Conservation (phyloP, 2,329 filamentous ascomycete species). For the Pseudopithomyces maydicus region DNA sequence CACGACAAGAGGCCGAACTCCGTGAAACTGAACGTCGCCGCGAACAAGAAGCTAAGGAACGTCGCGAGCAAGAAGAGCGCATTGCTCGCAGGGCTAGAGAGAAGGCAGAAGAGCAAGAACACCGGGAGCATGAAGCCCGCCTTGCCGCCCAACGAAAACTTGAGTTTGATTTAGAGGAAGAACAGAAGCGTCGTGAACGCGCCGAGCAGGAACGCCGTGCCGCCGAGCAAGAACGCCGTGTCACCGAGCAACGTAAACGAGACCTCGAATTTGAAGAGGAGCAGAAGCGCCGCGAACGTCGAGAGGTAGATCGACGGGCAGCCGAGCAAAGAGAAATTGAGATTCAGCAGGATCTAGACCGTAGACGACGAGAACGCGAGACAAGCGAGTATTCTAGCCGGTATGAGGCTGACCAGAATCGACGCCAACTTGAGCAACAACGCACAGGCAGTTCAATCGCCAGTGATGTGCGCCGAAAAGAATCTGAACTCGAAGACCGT, state of each 20-base stretch:
- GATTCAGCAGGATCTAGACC: constrained; percentile 31
- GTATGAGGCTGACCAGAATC: constrained; percentile 29
- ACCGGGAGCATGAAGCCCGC: constrained; percentile 21
- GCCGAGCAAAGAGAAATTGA: constrained; percentile 31
- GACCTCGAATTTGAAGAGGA: constrained; percentile 32
- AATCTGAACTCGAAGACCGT: constrained; percentile 39
- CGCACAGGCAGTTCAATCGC: constrained; percentile 35
- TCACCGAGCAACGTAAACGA: constrained; percentile 29
- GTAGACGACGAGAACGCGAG: constrained; percentile 32
- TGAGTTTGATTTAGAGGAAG: constrained; percentile 34
- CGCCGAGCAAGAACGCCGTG: constrained; percentile 25
- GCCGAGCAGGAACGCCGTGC: constrained; percentile 22
- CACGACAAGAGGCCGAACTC: constrained; percentile 30
- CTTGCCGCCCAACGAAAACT: constrained; percentile 25
- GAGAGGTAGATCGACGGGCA: constrained; percentile 34
- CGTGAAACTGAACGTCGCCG: constrained; percentile 25
- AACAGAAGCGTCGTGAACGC: constrained; percentile 37
- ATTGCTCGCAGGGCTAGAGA: constrained; percentile 6
- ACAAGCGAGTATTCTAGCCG: constrained; percentile 26
- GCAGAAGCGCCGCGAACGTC: constrained; percentile 30
- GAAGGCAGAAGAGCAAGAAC: constrained; percentile 21
- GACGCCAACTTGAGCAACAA: constrained; percentile 33
- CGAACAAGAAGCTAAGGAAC: constrained; percentile 24
- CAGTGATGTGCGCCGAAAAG: constrained; percentile 40
- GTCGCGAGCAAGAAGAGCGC: constrained; percentile 7